Evolutionary conservation across 202 grass and related monocot genomes (phyloP), one percentile per base, ranked within the genome.

Genomic region (Panicum hallii): DNA sequence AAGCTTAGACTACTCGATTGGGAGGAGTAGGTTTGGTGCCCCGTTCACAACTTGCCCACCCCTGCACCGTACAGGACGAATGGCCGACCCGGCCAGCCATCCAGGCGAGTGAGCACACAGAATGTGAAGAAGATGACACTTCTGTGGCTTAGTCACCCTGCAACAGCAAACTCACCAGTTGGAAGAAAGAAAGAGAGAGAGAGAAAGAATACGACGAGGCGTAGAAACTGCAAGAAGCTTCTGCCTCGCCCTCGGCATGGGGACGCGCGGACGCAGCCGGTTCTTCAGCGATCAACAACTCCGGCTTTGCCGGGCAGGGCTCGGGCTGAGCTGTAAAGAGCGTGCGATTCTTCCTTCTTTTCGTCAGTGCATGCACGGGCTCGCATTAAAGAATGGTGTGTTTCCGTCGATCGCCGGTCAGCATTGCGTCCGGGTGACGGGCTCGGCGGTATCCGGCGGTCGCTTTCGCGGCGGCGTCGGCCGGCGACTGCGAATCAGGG

Each of bases 391-490:
- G 28, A 61, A 14, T 20, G 4, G 70, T 15, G 10, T 26, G 23
- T 13, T 23, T 3, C 1, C 53, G 6, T 42, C 34, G 22, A 79
- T 71, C 65, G 9, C 19, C 40, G 16, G 61, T 41, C 81, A 80
- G 82, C 65, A 19, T 19, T 71, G 63, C 79, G 22, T 12, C 63
- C 9, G 58, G 46, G 13, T 10, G 14, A 28, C 63, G 72, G 70
- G 72, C 71, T 22, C 65, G 65, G 66, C 57, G 26, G 78, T 70
- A 23, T 77, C 70, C 77, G 70, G 63, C 82, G 82, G 44, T 65
- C 83, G 65, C 64, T 65, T 47, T 71, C 82, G n/a, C 47, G 30
- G 26, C 55, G 36, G 11, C 77, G 82, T 85, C 77, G 67, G 87
- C 54, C 23, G 17, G 54, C 70, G 63, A 12, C 28, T 20, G 72